Evolutionary conservation across 768 basidiomycete genomes (phyloP), one percentile per base, ranked within the genome.

Genomic region (Leucocoprinus leucothites): DNA sequence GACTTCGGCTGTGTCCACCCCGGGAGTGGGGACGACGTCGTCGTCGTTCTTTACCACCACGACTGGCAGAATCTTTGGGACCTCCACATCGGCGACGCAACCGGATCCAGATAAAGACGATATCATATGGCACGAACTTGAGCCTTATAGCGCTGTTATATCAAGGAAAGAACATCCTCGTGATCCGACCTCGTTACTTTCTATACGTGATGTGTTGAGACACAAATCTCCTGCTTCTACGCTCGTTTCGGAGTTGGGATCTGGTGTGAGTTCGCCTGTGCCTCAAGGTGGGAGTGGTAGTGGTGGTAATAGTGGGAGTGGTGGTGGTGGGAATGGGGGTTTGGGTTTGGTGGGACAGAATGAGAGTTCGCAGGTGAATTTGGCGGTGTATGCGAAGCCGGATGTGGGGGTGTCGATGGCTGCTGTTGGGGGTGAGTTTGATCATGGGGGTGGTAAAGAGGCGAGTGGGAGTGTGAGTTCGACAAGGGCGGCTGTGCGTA

Each of bases 71-170:
- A 68, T 83, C 25, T 82, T 86, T 58, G 60, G 76, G 1, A 64
- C 75, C 0, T 67, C 74, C 1, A 58, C 73, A 25, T 26, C 45
- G 0, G 66, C 67, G 16, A 64, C 65, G 1, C 72, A 74, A 41
- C 82, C 77, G 0, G 84, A 88, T 62, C 84, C 86, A 3, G 86
- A 87, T 63, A 69, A 75, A 35, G 84, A 82, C 38, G 79, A 75
- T 58, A 71, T 72, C 0, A 67, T 80, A 3, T 85, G 82, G 84
- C 75, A 83, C 56, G 82, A 82, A 57, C 76, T 80, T 0, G 88
- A 89, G 61, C 62, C 74, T 6, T 85, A 76, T 59, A 82, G 84
- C 1, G 78, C 84, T 0, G 74, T 82, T 11, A 80, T 87, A 55
- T 78, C 76, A 25, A 71, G 87, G 9, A 87, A 83, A 62, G 84